Evolutionary conservation across 345 rosid species (phyloP).

Genomic region (Bretschneidera sinensis): DNA sequence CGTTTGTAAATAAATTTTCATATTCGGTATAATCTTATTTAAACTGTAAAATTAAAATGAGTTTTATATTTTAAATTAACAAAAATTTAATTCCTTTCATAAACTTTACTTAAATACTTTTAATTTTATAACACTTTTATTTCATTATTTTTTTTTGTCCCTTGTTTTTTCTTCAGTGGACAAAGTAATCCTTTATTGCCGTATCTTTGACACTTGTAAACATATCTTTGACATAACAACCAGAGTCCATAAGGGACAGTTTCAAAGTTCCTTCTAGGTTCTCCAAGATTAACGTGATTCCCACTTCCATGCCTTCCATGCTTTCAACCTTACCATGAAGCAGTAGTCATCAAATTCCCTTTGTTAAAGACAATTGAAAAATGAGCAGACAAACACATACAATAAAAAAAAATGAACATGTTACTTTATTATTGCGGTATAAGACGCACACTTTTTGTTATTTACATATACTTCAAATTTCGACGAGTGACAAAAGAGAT

Average conservation of each 20-base stretch:
- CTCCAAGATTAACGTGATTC: slow-evolving; percentile 76
- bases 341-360: slow-evolving; percentile 44
- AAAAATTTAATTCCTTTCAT: no score
- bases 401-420: slow-evolving; percentile 7
- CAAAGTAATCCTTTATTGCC: no score
- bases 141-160: no score
- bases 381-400: slow-evolving; percentile 23
- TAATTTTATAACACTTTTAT: no score
- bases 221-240: slow-evolving; percentile 76
- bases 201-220: no score
- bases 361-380: slow-evolving; percentile 26
- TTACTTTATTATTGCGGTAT: background rate
- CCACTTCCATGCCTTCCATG: slow-evolving; percentile 99
- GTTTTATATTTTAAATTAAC: no score
- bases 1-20: no score
- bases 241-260: slow-evolving; percentile 62
- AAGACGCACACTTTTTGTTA: background rate
- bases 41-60: no score
- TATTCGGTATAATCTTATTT: no score
- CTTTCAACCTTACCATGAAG: slow-evolving; percentile 80
- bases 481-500: no score
- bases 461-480: background rate
- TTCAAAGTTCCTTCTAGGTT: slow-evolving; percentile 68
- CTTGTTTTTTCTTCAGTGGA: no score
- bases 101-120: no score